phyloP scores from a whole-genome alignment of 495 filamentous ascomycete genomes.

The Immersiella caudata region DNA sequence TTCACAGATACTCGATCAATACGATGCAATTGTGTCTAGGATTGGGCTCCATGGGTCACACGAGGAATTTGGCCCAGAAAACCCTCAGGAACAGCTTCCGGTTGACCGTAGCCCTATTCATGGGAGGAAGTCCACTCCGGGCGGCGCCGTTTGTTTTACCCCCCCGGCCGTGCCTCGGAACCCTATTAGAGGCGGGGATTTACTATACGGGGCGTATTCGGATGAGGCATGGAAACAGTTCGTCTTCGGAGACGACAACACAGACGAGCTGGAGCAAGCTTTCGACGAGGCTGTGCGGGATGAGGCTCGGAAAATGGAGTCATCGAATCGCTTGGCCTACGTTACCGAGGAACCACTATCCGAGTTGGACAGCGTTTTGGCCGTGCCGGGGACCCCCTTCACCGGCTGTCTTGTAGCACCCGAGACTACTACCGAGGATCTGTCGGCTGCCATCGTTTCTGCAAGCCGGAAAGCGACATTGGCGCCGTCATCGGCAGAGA shows the following conservation, averaged over 20 bases:
- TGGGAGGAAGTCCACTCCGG: background rate
- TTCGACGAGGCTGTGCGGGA: conserved; percentile 43
- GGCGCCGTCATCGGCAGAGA: background rate
- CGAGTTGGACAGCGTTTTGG: conserved; percentile 24
- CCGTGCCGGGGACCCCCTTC: conserved; percentile 24
- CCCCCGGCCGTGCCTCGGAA: background rate
- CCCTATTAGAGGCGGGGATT: background rate
- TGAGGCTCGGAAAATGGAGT: conserved; percentile 33
- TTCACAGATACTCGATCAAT: conserved; percentile 25
- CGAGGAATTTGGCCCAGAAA: background rate
- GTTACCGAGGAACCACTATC: conserved; percentile 13
- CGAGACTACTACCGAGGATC: background rate
- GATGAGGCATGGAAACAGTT: conserved; percentile 46
- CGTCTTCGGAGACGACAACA: conserved; percentile 37
- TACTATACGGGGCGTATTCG: conserved; percentile 19
- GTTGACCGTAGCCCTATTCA: background rate
- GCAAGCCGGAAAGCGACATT: conserved; percentile 11
- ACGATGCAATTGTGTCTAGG: conserved; percentile 21
- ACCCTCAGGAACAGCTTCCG: background rate
- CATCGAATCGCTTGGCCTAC: conserved; percentile 28
- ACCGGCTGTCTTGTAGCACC: conserved; percentile 8
- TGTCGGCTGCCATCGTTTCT: conserved; percentile 5
- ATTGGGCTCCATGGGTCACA: conserved; percentile 25
- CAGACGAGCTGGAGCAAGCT: conserved; percentile 39
- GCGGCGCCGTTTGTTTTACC: background rate